Percentiles rank a stretch among this genome's conserved stretches.
Evolutionary conservation across 148 eudicot species (phyloP).

Genomic region (Rhododendron kiyosumense): DNA sequence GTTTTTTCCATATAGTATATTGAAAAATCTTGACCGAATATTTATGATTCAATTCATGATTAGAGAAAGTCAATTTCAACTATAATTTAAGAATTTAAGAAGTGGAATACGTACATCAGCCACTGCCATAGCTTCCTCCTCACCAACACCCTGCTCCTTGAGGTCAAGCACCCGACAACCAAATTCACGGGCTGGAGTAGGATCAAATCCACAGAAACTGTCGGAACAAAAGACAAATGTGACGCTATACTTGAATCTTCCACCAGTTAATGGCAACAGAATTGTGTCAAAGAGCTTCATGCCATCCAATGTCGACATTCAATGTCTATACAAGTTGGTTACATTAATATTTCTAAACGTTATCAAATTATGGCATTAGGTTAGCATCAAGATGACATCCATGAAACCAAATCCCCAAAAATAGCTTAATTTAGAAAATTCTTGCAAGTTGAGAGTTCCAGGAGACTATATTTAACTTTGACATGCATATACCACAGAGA

Average conservation of each 20-base stretch:
- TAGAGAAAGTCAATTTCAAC: background rate
- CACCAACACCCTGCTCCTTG: constrained; percentile 67
- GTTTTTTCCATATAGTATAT: background rate
- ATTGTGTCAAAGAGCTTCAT: background rate
- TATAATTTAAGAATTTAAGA: background rate
- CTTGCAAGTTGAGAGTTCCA: background rate
- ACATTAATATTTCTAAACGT: background rate
- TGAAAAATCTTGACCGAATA: background rate
- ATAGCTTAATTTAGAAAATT: background rate
- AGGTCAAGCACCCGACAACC: constrained; percentile 77
- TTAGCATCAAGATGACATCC: background rate
- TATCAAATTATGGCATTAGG: background rate
- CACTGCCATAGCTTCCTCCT: constrained; percentile 68
- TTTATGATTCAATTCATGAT: background rate
- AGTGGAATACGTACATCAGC: constrained; percentile 63
- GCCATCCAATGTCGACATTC: background rate
- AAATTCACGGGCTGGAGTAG: constrained; percentile 67
- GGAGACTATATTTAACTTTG: background rate
- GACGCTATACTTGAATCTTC: background rate
- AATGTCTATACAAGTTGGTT: background rate
- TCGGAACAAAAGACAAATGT: background rate
- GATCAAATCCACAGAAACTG: constrained; percentile 58
- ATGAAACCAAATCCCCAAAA: background rate
- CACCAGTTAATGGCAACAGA: background rate
- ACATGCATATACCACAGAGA: background rate